Percentiles rank a stretch among this genome's conserved stretches.
These are phyloP conservation scores for Fusarium ramigenum DNA, from an alignment of 2,329 filamentous ascomycete species.

Conservation along the genomic window DNA sequence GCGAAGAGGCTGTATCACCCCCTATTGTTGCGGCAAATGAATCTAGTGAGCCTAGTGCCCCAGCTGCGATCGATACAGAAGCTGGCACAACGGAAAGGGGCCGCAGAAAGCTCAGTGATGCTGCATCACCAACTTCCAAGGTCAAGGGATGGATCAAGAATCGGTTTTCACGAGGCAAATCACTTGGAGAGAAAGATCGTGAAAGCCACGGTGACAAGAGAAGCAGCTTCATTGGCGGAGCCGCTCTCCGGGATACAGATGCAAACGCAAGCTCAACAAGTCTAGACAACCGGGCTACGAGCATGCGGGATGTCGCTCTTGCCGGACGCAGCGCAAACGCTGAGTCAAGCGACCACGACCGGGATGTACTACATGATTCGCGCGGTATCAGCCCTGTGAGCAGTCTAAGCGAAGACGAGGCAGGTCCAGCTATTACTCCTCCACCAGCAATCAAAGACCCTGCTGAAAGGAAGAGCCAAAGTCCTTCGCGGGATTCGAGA, in stretches of 20 bases:
- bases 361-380: slow-evolving; percentile 42
- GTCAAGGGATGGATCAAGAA: slow-evolving; percentile 67
- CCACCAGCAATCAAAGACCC: slow-evolving; percentile 50
- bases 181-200: slow-evolving; percentile 51
- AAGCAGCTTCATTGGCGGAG: slow-evolving; percentile 61
- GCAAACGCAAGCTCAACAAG: slow-evolving; percentile 57
- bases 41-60: neutral
- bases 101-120: slow-evolving; percentile 32
- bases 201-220: slow-evolving; percentile 50
- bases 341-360: slow-evolving; percentile 34
- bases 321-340: slow-evolving; percentile 49
- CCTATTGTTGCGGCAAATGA: neutral
- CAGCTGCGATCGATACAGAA: slow-evolving; percentile 24
- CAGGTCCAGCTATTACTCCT: slow-evolving; percentile 47
- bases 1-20: slow-evolving; percentile 11
- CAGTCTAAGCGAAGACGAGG: slow-evolving; percentile 42
- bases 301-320: slow-evolving; percentile 58
- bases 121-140: slow-evolving; percentile 50
- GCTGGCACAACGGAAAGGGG: slow-evolving; percentile 21
- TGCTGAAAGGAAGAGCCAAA: slow-evolving; percentile 54
- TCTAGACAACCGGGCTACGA: slow-evolving; percentile 53
- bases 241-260: slow-evolving; percentile 54
- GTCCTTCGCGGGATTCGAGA: slow-evolving; percentile 65
- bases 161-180: slow-evolving; percentile 58
- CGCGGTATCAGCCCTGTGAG: slow-evolving; percentile 51